These are phyloP conservation scores for Cucurbita ficifolia DNA, from an alignment of 306 rosid genomes.

Conservation along the genomic window DNA sequence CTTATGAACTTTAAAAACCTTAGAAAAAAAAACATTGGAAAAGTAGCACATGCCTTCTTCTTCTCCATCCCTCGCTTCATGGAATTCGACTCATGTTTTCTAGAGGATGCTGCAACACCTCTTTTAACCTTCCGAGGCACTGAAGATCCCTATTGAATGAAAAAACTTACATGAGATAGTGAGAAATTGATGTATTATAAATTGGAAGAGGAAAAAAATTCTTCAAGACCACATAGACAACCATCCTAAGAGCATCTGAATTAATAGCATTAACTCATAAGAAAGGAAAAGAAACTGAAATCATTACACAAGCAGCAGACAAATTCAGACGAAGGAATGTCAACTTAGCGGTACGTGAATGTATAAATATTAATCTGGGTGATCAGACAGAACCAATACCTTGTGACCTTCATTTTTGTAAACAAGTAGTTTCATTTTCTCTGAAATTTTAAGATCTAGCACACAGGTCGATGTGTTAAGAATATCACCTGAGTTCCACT, in stretches of 20 bases:
- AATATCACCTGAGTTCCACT: slow-evolving; percentile 50
- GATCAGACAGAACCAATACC: background rate
- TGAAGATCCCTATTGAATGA: slow-evolving; percentile 47
- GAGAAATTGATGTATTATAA: background rate
- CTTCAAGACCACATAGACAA: background rate
- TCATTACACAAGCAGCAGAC: background rate
- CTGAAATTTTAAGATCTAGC: background rate
- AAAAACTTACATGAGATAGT: background rate
- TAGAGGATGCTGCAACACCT: slow-evolving; percentile 37
- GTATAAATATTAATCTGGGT: background rate
- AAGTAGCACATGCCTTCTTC: slow-evolving; percentile 45
- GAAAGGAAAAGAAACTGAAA: background rate
- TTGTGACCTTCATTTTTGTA: background rate
- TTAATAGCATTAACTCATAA: background rate
- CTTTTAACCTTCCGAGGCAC: slow-evolving; percentile 52
- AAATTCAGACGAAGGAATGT: background rate
- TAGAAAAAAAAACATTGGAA: background rate
- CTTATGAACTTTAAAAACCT: background rate
- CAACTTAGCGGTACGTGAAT: background rate
- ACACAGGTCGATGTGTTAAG: background rate
- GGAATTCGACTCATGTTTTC: slow-evolving; percentile 38
- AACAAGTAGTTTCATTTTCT: background rate
- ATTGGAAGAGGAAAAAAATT: background rate
- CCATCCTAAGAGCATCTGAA: background rate
- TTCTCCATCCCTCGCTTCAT: slow-evolving; percentile 59